A percentile compares a stretch with the other conserved stretches of the same genome.
Conservation (phyloP, 345 rosid genomes). For the Carallia pectinifolia region DNA sequence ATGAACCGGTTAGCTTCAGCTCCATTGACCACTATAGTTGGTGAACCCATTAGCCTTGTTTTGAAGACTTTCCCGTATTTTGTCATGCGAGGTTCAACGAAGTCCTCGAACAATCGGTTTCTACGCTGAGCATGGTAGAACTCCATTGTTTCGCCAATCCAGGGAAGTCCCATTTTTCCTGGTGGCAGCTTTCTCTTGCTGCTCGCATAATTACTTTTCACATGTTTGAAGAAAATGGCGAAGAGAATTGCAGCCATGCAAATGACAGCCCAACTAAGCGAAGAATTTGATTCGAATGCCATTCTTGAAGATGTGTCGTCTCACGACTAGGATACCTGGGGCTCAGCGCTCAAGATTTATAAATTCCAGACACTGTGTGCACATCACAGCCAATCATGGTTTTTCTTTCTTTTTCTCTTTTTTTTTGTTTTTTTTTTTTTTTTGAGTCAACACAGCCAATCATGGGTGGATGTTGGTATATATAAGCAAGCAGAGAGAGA, state of each 20-base stretch:
- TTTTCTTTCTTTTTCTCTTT: no score
- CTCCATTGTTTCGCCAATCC: slow-evolving; percentile 70
- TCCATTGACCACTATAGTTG: slow-evolving; percentile 61
- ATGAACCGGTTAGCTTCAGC: slow-evolving; percentile 63
- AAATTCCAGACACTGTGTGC: background rate
- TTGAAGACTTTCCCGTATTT: slow-evolving; percentile 67
- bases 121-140: slow-evolving; percentile 62
- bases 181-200: slow-evolving; percentile 52
- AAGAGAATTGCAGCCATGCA: slow-evolving; percentile 37
- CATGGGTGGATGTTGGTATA: background rate
- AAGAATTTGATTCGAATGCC: slow-evolving; percentile 16
- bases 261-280: slow-evolving; percentile 32
- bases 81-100: slow-evolving; percentile 51
- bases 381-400: no score
- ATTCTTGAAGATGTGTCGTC: background rate
- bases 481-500: background rate
- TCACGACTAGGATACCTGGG: background rate
- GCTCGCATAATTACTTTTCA: slow-evolving; percentile 10
- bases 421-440: no score
- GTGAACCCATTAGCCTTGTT: slow-evolving; percentile 68
- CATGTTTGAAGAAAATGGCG: slow-evolving; percentile 38
- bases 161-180: slow-evolving; percentile 64
- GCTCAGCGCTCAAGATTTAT: background rate
- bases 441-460: slow-evolving; percentile 19
- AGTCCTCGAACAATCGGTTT: slow-evolving; percentile 59